Percentiles rank a stretch among this genome's conserved stretches.
These are phyloP conservation scores for Lablab purpureus DNA, from an alignment of 306 rosid genomes.

Conservation along the genomic window DNA sequence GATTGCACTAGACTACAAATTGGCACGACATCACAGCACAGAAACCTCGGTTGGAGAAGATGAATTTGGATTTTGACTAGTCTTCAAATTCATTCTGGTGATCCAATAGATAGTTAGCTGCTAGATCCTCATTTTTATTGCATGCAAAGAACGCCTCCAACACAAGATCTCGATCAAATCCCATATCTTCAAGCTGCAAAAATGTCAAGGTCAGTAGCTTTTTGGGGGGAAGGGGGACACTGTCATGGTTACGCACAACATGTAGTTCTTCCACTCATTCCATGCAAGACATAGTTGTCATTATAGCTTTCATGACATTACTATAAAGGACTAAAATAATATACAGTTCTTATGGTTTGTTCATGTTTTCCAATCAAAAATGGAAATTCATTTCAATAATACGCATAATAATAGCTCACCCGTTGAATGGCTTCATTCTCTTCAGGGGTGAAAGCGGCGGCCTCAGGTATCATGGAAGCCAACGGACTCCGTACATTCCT, in stretches of 20 bases:
- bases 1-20: slow-evolving; percentile 32
- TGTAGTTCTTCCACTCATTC: slow-evolving; percentile 18
- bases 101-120: slow-evolving; percentile 86
- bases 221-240: not conserved
- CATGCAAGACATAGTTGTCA: slow-evolving; percentile 18
- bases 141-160: slow-evolving; percentile 85
- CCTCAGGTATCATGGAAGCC: slow-evolving; percentile 64
- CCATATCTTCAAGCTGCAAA: slow-evolving; percentile 85
- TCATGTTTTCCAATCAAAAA: no score
- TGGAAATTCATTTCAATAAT: no score
- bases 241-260: not conserved
- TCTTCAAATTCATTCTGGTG: slow-evolving; percentile 81
- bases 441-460: slow-evolving; percentile 77
- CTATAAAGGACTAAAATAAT: not conserved
- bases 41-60: slow-evolving; percentile 21
- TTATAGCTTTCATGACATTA: not conserved
- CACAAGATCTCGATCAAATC: slow-evolving; percentile 75
- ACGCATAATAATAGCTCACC: slow-evolving; percentile 54
- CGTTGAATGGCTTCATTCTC: slow-evolving; percentile 87
- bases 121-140: slow-evolving; percentile 85
- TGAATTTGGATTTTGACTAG: slow-evolving; percentile 43
- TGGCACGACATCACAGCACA: slow-evolving; percentile 6
- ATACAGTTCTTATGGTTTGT: no score
- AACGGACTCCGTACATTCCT: slow-evolving; percentile 65
- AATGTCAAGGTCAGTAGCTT: slow-evolving; percentile 22